Conservation (phyloP, 139 green algal genomes). For the Auxenochlorella protothecoides region DNA sequence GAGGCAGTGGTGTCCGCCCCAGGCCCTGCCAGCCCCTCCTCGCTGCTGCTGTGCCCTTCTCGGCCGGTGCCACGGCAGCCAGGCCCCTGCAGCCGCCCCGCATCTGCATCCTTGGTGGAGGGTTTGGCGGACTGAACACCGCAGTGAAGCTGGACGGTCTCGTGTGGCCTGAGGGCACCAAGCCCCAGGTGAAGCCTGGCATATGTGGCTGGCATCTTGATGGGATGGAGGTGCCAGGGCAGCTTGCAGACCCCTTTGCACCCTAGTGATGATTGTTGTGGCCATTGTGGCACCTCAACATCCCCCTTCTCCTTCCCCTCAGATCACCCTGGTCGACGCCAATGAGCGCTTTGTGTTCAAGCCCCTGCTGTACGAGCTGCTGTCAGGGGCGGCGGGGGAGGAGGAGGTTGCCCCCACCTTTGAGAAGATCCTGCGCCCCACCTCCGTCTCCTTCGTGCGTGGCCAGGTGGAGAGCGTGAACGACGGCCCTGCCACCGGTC, state of each 20-base stretch:
- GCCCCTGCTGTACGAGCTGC: conserved; percentile 96
- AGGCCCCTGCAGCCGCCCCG: conserved; percentile 24
- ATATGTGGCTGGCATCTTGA: conserved; percentile 60
- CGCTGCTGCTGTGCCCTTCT: too few relatives aligned
- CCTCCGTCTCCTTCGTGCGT: conserved; percentile 72
- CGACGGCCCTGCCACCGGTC: conserved; percentile 7
- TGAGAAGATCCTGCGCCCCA: conserved; percentile 73
- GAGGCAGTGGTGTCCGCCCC: too few relatives aligned
- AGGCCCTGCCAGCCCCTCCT: too few relatives aligned
- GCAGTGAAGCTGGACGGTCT: conserved; percentile 81
- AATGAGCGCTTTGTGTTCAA: conserved; percentile 96
- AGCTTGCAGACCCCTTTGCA: conserved; percentile 68
- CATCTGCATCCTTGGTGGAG: conserved; percentile 89
- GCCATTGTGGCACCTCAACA: conserved; percentile 64
- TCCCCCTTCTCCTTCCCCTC: conserved; percentile 51
- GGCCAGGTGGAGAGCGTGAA: conserved; percentile 27
- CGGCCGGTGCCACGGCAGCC: too few relatives aligned
- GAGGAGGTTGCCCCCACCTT: conserved; percentile 88
- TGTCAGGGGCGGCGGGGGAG: conserved; percentile 56
- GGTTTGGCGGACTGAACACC: conserved; percentile 97
- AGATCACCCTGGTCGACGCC: conserved; percentile 90
- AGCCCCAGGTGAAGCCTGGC: conserved; percentile 57
- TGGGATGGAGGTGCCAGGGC: conserved; percentile 94
- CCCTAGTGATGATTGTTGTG: conserved; percentile 68
- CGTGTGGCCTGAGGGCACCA: conserved; percentile 76